A percentile compares a stretch with the other conserved stretches of the same genome.
Conservation (phyloP, 768 basidiomycete genomes). For the Mycena haematopus region DNA sequence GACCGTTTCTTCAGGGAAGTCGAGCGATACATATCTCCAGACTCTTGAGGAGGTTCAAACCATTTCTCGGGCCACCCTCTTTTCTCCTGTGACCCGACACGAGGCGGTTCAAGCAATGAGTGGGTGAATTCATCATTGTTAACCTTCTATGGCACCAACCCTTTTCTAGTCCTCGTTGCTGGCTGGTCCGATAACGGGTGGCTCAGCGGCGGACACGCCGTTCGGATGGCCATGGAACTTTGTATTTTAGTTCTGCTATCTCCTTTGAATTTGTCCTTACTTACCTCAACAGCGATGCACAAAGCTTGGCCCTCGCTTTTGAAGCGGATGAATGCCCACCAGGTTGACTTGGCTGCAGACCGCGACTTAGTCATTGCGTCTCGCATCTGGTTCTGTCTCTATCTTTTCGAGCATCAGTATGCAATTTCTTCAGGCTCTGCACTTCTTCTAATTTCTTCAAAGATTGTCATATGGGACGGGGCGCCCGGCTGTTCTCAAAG, state of each 20-base stretch:
- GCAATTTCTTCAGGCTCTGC: constrained; percentile 36
- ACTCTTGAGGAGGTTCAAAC: constrained; percentile 86
- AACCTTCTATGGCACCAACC: neutral
- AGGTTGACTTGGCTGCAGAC: constrained; percentile 66
- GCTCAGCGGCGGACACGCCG: constrained; percentile 95
- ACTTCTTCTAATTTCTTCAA: constrained; percentile 9
- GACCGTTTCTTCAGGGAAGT: constrained; percentile 54
- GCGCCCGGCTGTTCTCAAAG: constrained; percentile 89
- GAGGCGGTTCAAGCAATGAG: constrained; percentile 96
- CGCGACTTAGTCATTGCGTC: constrained; percentile 81
- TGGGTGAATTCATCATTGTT: constrained; percentile 46
- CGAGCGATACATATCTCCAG: constrained; percentile 74
- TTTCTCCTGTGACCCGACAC: constrained; percentile 81
- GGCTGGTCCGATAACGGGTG: constrained; percentile 98
- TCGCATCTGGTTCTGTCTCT: constrained; percentile 92
- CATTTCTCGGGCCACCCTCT: constrained; percentile 86
- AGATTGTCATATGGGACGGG: constrained; percentile 96
- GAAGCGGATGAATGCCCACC: constrained; percentile 76
- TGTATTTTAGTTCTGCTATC: constrained; percentile 54
- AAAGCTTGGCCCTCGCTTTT: constrained; percentile 88
- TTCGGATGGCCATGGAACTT: constrained; percentile 94
- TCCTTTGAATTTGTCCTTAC: neutral
- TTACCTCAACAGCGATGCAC: constrained; percentile 69
- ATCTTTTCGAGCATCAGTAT: constrained; percentile 93
- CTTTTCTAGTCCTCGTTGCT: constrained; percentile 75